Conservation (phyloP, 257 asterid species). For the Primulina eburnea region DNA sequence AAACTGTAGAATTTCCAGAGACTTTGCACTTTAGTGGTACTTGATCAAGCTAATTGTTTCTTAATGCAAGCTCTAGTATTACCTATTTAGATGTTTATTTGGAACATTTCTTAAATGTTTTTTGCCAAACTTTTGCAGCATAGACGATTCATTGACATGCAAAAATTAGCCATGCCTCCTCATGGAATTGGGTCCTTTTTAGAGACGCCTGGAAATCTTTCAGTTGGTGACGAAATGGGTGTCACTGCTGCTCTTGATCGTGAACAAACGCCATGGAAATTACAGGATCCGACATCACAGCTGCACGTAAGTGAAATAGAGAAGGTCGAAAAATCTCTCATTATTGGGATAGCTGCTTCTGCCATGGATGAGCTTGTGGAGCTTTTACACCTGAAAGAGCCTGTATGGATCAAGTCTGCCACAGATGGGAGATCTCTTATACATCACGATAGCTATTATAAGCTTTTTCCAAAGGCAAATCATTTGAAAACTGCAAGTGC, state of each 20-base stretch:
- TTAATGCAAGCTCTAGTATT: constrained; percentile 8
- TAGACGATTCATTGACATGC: constrained; percentile 32
- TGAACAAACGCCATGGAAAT: constrained; percentile 18
- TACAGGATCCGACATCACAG: constrained; percentile 20
- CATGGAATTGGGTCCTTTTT: constrained; percentile 24
- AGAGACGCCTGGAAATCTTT: constrained; percentile 18
- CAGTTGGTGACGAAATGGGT: constrained; percentile 27
- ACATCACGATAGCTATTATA: constrained; percentile 51
- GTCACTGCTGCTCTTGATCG: constrained; percentile 14
- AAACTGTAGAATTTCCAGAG: background rate
- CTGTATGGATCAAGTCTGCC: constrained; percentile 51
- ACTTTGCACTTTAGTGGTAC: background rate
- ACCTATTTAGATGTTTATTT: constrained; percentile 14
- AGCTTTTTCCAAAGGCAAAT: constrained; percentile 40
- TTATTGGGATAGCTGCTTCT: constrained; percentile 34
- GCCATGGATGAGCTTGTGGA: constrained; percentile 59
- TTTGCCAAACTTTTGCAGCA: constrained; percentile 32
- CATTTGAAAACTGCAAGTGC: constrained; percentile 36
- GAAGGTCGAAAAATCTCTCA: constrained; percentile 34
- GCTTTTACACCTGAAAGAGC: constrained; percentile 52
- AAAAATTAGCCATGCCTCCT: constrained; percentile 24
- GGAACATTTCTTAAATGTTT: background rate
- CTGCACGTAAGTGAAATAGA: constrained; percentile 21
- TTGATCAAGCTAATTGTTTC: background rate
- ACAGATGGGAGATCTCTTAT: constrained; percentile 41